Evolutionary conservation across 2,329 filamentous ascomycete genomes (phyloP).

Genomic region (Stachybotrys elegans): DNA sequence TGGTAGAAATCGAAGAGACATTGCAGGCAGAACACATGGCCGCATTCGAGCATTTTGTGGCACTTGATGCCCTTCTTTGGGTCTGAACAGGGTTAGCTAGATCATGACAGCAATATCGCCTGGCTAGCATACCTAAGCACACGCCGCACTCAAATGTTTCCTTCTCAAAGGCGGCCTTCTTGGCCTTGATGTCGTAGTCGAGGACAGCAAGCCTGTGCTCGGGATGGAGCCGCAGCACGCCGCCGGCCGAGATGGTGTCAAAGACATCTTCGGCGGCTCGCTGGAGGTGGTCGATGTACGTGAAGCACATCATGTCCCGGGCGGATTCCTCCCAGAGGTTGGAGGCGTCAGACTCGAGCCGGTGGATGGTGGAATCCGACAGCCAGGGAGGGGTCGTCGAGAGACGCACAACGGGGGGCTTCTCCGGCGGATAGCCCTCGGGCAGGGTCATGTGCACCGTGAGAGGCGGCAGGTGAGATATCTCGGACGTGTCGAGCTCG

Average conservation of each 20-base stretch:
- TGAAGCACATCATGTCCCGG: conserved; percentile 53
- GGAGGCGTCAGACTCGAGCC: conserved; percentile 44
- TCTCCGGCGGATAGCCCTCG: conserved; percentile 49
- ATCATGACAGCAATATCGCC: not conserved
- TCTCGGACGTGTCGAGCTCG: conserved; percentile 40
- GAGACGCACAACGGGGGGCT: conserved; percentile 46
- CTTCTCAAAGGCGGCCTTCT: conserved; percentile 70
- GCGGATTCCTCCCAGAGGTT: conserved; percentile 60
- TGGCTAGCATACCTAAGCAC: conserved; percentile 58
- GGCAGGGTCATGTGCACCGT: conserved; percentile 50
- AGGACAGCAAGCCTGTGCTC: conserved; percentile 66
- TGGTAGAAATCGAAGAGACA: conserved; percentile 91
- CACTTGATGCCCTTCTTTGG: conserved; percentile 83
- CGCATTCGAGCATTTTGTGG: conserved; percentile 76
- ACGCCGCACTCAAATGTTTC: conserved; percentile 85
- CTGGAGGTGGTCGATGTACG: conserved; percentile 59
- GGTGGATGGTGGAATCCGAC: conserved; percentile 37
- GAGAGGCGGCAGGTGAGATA: conserved; percentile 55
- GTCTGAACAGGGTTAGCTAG: conserved; percentile 43
- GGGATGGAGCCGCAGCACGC: conserved; percentile 45
- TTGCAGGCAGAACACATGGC: conserved; percentile 84
- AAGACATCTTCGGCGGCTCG: conserved; percentile 56
- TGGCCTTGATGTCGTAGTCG: conserved; percentile 72
- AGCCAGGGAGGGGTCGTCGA: conserved; percentile 56
- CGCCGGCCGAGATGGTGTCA: conserved; percentile 44